phyloP scores from a whole-genome alignment of 306 rosid genomes.

The Pterocarpus macrocarpus region DNA sequence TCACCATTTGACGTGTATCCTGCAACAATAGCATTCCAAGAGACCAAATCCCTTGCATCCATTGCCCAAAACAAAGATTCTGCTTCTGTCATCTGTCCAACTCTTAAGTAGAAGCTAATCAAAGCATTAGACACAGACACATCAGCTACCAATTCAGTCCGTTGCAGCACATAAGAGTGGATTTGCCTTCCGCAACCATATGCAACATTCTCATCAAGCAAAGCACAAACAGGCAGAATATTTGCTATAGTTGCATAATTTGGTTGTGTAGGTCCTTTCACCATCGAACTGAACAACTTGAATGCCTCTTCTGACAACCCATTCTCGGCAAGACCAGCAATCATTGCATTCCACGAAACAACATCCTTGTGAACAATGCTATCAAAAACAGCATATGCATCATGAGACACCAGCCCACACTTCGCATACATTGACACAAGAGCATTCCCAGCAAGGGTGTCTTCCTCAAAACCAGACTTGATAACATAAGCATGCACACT shows the following conservation, averaged over 20 bases:
- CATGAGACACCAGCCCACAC: conserved; percentile 62
- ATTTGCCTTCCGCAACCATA: conserved; percentile 71
- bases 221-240: conserved; percentile 77
- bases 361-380: conserved; percentile 72
- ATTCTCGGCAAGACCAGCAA: conserved; percentile 81
- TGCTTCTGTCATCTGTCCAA: conserved; percentile 68
- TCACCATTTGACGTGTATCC: conserved; percentile 75
- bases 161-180: conserved; percentile 69
- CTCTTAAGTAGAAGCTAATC: conserved; percentile 75
- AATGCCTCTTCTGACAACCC: conserved; percentile 60
- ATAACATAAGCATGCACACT: conserved; percentile 69
- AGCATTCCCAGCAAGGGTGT: conserved; percentile 79
- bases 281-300: conserved; percentile 65
- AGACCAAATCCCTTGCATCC: conserved; percentile 82
- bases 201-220: conserved; percentile 56
- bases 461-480: conserved; percentile 74
- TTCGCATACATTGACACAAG: conserved; percentile 85
- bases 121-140: conserved; percentile 80
- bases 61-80: conserved; percentile 68
- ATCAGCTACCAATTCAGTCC: conserved; percentile 63
- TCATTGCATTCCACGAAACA: conserved; percentile 91
- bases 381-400: conserved; percentile 70
- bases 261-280: conserved; percentile 65
- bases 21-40: conserved; percentile 88
- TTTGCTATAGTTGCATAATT: conserved; percentile 76